Evolutionary conservation across 2,329 filamentous ascomycete species (phyloP), one percentile per base, ranked within the genome.

Genomic region (Albifimbria verrucaria): DNA sequence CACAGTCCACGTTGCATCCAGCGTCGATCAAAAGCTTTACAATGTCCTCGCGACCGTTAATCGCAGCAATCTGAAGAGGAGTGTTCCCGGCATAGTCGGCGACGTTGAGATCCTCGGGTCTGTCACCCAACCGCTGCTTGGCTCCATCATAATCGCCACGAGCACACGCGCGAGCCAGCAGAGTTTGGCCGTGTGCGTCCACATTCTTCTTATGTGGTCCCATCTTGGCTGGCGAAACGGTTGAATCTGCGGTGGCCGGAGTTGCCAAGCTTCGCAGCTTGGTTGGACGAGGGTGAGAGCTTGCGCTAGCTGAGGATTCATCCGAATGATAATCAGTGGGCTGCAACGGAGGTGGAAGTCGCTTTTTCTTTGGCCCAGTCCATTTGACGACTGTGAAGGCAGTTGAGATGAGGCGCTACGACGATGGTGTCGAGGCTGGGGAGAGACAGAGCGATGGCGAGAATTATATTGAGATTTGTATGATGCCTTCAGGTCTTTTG

Each of bases 71-170:
- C 69, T 99, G 94, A 28, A 99, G 77, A 22, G 94, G 94, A 1
- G 93, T 95, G 64, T 97, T 97, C n/a, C 91, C 90, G 15, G 94
- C 94, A 67, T 96, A 95, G 66, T 99, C 94, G 22, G 90, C 85
- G 53, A 92, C 82, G 61, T 99, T 90, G 51, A 97, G 72, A 69
- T 97, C 92, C 57, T 95, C 90, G 0, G 91, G 92, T 20, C 92
- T 83, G 66, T 95, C 90, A 9, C 81, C 77, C 26, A 92, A 80
- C 57, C 89, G 83, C 61, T 83, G 81, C 67, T 89, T 92, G 17
- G 90, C 92, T 10, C 79, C 77, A 2, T 93, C 89, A 52, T 94
- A 82, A 65, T 95, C 90, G 49, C 92, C 91, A 61, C 87, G 86
- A 36, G 92, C 90, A 69, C 92, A 96, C 24, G 93, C 92, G 59